Conservation (phyloP, 2,329 filamentous ascomycete species). For the Hypomyces perniciosus region DNA sequence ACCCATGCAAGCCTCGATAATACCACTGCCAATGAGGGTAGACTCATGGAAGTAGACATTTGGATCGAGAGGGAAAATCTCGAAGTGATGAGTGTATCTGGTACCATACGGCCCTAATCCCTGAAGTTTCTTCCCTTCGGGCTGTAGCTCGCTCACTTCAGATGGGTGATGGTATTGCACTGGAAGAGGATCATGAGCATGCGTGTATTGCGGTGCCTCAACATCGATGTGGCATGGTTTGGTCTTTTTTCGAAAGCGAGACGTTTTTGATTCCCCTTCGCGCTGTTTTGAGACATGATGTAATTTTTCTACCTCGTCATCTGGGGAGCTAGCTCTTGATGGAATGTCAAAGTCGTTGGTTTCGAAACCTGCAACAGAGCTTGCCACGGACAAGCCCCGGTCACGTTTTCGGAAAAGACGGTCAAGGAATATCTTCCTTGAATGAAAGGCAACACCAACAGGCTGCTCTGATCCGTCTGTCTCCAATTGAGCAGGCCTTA, state of each 20-base stretch:
- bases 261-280: conserved; percentile 1
- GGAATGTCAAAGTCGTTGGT: background rate
- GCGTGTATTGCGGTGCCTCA: conserved; percentile 46
- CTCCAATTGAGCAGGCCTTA: conserved; percentile 53
- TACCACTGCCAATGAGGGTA: conserved; percentile 52
- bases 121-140: conserved; percentile 30
- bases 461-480: conserved; percentile 32
- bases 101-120: conserved; percentile 57
- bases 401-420: conserved; percentile 41
- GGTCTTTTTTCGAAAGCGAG: conserved; percentile 38
- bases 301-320: background rate
- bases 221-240: conserved; percentile 42
- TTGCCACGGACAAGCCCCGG: conserved; percentile 21
- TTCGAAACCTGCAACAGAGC: background rate
- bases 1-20: conserved; percentile 35
- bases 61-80: conserved; percentile 51
- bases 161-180: conserved; percentile 7
- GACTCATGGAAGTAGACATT: conserved; percentile 55
- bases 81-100: conserved; percentile 57
- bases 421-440: conserved; percentile 50
- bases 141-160: conserved; percentile 12
- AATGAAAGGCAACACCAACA: conserved; percentile 37
- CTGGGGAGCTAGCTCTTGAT: background rate
- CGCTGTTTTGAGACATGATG: background rate
- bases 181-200: conserved; percentile 47